Base-by-base conservation (phyloP, 805 yeast species). In the Teunomyces cretensis region DNA sequence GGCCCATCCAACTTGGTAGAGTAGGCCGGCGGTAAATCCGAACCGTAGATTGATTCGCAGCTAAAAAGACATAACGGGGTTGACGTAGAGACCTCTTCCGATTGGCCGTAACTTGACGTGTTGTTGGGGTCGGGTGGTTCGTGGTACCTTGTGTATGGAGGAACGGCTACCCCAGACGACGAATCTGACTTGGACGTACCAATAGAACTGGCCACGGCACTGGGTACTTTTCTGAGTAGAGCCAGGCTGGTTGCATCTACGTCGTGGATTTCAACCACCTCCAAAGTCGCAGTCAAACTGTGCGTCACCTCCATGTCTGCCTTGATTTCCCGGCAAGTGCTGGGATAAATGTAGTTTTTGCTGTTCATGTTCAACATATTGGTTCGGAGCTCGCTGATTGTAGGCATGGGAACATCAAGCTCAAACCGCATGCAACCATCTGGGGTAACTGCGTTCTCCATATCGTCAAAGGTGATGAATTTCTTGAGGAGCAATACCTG, bases 231-330 rank as follows among this genome's bases (percentile, higher is more conserved):
- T 6, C 6, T 19, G 22, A 19, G 12, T 4, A 6, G n/a, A 11
- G 16, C 19, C 22, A 16, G n/a, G 26, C 9, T 15, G 17, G 17
- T 16, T 12, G 6, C 7, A 17, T 6, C 19, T 27, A 9, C 24
- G n/a, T 50, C 51, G 26, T 48, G 22, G 22, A 19, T 19, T 19
- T 19, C 22, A 6, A 6, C 38, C 9, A 52, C 43, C 30, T 50
- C 52, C 9, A 52, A 39, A 14, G 43, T 26, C 6, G 48, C 41
- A 37, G 46, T 50, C 19, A 52, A 17, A 8, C 15, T 30, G 36
- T 52, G 56, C 4, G 42, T 30, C n/a, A 44, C 43, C 17, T 41
- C 17, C 30, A 52, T 39, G 8, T 49, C 51, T 2, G 26, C 31
- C n/a, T 45, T 30, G 13, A 19, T 36, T 4, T 45, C 45, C 9